Evolutionary conservation across 2,329 filamentous ascomycete genomes (phyloP).

Genomic region (Colletotrichum sp.): DNA sequence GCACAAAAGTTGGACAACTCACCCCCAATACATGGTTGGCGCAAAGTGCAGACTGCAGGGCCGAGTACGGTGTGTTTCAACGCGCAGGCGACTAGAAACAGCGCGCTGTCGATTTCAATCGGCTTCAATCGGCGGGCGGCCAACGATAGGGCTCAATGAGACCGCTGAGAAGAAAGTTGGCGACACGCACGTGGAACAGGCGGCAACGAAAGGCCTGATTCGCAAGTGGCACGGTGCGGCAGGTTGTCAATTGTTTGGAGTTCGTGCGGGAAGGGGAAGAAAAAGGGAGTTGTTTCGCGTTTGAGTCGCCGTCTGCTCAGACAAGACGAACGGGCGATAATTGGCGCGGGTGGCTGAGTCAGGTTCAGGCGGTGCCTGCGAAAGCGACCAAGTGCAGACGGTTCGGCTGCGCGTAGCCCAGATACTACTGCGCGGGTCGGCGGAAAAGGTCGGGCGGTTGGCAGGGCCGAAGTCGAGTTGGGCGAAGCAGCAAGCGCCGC

Average conservation of each 20-base stretch:
- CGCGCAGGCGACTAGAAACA: neutral
- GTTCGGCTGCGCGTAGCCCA: neutral
- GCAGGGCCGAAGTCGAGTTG: neutral
- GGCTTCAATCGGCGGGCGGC: neutral
- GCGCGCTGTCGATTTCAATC: neutral
- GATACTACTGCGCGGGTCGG: conserved; percentile 16
- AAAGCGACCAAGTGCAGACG: neutral
- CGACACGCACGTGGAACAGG: neutral
- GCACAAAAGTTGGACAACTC: conserved; percentile 6
- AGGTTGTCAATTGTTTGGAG: neutral
- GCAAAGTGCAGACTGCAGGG: neutral
- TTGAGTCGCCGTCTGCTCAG: neutral
- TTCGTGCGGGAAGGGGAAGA: neutral
- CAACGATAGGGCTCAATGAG: neutral
- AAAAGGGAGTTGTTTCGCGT: neutral
- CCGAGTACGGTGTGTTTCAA: neutral
- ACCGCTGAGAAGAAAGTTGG: neutral
- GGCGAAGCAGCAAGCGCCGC: neutral
- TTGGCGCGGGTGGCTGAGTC: conserved; percentile 20
- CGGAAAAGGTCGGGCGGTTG: conserved; percentile 1
- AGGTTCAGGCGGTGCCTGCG: conserved; percentile 12
- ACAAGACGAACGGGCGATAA: conserved; percentile 10
- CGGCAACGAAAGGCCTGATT: neutral
- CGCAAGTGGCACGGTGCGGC: neutral
- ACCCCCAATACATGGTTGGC: conserved; percentile 8